phyloP scores from a whole-genome alignment of 306 rosid genomes.

The Cicer arietinum region DNA sequence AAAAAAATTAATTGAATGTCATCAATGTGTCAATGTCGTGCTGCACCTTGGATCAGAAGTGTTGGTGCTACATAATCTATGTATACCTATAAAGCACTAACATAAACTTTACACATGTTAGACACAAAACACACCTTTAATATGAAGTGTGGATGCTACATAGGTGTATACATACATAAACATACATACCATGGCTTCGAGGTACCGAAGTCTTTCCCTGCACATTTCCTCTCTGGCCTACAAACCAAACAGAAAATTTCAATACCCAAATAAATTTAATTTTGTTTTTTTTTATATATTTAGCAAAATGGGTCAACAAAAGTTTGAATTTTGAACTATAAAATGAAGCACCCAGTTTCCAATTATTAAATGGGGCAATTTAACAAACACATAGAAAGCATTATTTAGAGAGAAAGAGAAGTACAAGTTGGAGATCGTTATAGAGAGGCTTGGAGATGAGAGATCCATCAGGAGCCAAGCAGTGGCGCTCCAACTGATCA shows the following conservation, averaged over 20 bases:
- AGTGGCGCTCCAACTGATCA: constrained; percentile 91
- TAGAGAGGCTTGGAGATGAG: constrained; percentile 80
- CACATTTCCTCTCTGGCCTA: constrained; percentile 99
- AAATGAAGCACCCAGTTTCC: constrained; percentile 23
- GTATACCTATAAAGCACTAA: too few relatives aligned
- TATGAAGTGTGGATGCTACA: too few relatives aligned
- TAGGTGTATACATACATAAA: neutral
- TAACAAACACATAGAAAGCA: constrained; percentile 31
- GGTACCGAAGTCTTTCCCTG: constrained; percentile 80
- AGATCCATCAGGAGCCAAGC: constrained; percentile 92
- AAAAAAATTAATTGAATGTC: too few relatives aligned
- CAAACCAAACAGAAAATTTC: constrained; percentile 39
- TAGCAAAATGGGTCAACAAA: constrained; percentile 22
- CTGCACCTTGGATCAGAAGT: too few relatives aligned
- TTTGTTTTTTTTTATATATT: neutral
- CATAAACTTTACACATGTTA: too few relatives aligned
- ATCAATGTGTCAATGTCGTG: too few relatives aligned
- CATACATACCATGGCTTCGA: constrained; percentile 82
- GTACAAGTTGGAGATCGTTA: constrained; percentile 82
- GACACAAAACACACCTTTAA: too few relatives aligned
- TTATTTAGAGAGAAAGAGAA: constrained; percentile 32
- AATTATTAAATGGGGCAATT: constrained; percentile 13
- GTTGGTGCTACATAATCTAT: too few relatives aligned
- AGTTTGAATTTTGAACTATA: constrained; percentile 3
- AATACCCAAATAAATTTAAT: neutral